phyloP scores from a whole-genome alignment of 306 rosid genomes.

The Prunus fruticosa region DNA sequence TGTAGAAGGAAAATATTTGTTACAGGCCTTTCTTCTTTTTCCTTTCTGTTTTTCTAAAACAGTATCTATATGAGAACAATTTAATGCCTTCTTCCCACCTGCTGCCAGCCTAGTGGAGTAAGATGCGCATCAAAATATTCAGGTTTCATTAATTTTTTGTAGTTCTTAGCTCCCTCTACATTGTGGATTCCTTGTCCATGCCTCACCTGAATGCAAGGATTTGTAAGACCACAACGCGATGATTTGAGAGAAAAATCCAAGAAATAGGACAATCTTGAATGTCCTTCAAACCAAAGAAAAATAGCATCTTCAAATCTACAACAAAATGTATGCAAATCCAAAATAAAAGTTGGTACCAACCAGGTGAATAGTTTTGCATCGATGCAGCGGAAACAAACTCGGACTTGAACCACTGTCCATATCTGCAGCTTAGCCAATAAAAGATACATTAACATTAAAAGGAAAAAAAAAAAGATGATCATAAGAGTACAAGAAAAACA shows the following conservation, averaged over 20 bases:
- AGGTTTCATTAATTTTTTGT: conserved; percentile 45
- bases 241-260: conserved; percentile 29
- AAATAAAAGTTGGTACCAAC: conserved; percentile 28
- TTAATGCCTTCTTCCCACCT: conserved; percentile 28
- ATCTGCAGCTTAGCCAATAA: conserved; percentile 23
- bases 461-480: not conserved
- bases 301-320: conserved; percentile 26
- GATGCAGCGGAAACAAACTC: conserved; percentile 45
- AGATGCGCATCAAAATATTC: conserved; percentile 50
- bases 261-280: conserved; percentile 34
- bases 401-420: conserved; percentile 58
- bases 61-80: not conserved
- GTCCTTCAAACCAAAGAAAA: conserved; percentile 25
- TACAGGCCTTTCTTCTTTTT: not conserved
- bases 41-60: not conserved
- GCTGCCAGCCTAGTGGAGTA: conserved; percentile 57
- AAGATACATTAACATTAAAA: conserved; percentile 10
- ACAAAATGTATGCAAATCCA: conserved; percentile 12
- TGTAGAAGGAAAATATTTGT: not conserved
- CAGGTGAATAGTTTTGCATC: conserved; percentile 56
- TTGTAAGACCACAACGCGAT: conserved; percentile 35
- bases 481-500: not conserved
- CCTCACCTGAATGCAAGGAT: conserved; percentile 51
- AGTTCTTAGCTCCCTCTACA: conserved; percentile 51
- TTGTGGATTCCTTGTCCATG: conserved; percentile 61